Conservation (phyloP, 805 yeast genomes). For the Saccharomycopsis vini region DNA sequence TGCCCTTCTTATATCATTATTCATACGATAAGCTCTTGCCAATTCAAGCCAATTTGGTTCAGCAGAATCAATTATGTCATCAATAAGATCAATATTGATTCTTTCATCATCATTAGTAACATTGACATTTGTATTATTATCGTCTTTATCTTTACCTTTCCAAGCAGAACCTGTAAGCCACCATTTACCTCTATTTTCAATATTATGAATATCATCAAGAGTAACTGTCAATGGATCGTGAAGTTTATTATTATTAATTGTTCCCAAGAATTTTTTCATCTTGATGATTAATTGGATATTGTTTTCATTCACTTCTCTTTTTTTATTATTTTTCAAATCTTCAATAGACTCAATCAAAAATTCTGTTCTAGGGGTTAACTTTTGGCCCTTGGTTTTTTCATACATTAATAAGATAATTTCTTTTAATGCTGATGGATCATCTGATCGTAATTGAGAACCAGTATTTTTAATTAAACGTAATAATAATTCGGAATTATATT, state of each 20-base stretch:
- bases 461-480: slow-evolving; percentile 62
- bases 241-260: slow-evolving; percentile 35
- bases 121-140: slow-evolving; percentile 20
- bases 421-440: slow-evolving; percentile 80
- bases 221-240: slow-evolving; percentile 79
- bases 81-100: slow-evolving; percentile 29
- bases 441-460: slow-evolving; percentile 80
- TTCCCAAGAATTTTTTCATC: slow-evolving; percentile 55
- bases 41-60: slow-evolving; percentile 85
- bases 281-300: slow-evolving; percentile 39
- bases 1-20: slow-evolving; percentile 90
- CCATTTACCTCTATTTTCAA: slow-evolving; percentile 89
- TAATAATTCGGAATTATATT: slow-evolving; percentile 67
- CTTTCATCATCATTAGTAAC: slow-evolving; percentile 16
- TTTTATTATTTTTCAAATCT: slow-evolving; percentile 77
- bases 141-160: slow-evolving; percentile 50
- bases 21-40: slow-evolving; percentile 84
- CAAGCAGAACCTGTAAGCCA: slow-evolving; percentile 99
- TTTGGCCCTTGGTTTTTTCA: slow-evolving; percentile 29
- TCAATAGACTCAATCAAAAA: slow-evolving; percentile 80
- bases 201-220: slow-evolving; percentile 67
- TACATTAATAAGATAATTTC: slow-evolving; percentile 62
- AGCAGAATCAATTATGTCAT: slow-evolving; percentile 55
- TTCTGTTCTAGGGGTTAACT: slow-evolving; percentile 54
- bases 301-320: slow-evolving; percentile 32